These are phyloP conservation scores for Cyclotella baltica DNA, from an alignment of 108 stramenopile genomes.

Conservation along the genomic window DNA sequence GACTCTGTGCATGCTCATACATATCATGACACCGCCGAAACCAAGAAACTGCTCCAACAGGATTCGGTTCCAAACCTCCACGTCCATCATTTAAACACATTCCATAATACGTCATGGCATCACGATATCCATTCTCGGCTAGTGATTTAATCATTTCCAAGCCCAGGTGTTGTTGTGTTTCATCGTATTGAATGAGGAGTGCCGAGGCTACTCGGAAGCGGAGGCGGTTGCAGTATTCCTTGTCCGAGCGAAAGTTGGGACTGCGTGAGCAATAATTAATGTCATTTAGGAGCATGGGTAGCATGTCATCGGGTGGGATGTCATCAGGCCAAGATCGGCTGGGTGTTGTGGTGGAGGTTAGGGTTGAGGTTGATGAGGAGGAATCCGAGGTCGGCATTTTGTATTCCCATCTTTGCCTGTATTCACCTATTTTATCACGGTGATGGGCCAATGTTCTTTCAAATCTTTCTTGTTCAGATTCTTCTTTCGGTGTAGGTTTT, in stretches of 20 bases:
- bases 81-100: slow-evolving; percentile 65
- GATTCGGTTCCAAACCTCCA: slow-evolving; percentile 54
- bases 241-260: slow-evolving; percentile 34
- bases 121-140: slow-evolving; percentile 24
- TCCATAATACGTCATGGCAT: slow-evolving; percentile 26
- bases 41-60: slow-evolving; percentile 57
- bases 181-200: slow-evolving; percentile 30
- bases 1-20: slow-evolving; percentile 51
- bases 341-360: slow-evolving; percentile 32
- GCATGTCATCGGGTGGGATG: slow-evolving; percentile 28
- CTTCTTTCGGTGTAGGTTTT: background rate
- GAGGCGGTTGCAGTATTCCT: slow-evolving; percentile 28
- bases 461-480: slow-evolving; percentile 40
- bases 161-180: slow-evolving; percentile 31
- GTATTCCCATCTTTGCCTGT: slow-evolving; percentile 56
- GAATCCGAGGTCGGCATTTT: background rate
- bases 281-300: slow-evolving; percentile 29
- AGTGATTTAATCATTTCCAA: slow-evolving; percentile 35
- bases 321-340: slow-evolving; percentile 44
- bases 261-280: slow-evolving; percentile 44
- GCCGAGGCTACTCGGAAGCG: slow-evolving; percentile 39
- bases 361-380: slow-evolving; percentile 13
- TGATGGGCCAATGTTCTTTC: slow-evolving; percentile 33
- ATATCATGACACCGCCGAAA: slow-evolving; percentile 43
- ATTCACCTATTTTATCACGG: slow-evolving; percentile 20